These are phyloP conservation scores for Mortierella antarctica DNA, from an alignment of 192 early-diverging fungal species.

Conservation along the genomic window DNA sequence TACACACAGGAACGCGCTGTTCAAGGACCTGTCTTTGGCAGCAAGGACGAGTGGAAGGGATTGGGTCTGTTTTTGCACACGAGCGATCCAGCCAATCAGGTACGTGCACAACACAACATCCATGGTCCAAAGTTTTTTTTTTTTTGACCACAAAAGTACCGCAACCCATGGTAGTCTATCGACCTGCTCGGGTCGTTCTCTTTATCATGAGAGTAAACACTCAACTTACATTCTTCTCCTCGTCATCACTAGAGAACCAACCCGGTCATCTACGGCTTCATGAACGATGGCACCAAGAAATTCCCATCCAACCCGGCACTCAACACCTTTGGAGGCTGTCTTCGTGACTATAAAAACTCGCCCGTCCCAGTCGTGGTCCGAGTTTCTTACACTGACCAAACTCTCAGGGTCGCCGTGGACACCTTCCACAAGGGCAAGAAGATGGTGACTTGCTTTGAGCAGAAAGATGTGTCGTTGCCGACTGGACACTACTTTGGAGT, in stretches of 20 bases:
- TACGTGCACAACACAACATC: conserved; percentile 25
- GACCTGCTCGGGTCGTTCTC: neutral
- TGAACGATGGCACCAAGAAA: conserved; percentile 72
- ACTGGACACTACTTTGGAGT: conserved; percentile 82
- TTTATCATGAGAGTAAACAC: too few species aligned
- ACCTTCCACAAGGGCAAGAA: conserved; percentile 59
- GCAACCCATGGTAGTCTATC: too few species aligned
- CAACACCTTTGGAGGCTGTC: conserved; percentile 60
- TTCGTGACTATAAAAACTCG: conserved; percentile 76
- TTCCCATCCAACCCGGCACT: conserved; percentile 30
- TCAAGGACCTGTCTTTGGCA: conserved; percentile 68
- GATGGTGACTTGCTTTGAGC: conserved; percentile 68
- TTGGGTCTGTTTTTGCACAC: conserved; percentile 76
- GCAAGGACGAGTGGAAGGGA: conserved; percentile 73
- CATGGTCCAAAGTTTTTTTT: neutral
- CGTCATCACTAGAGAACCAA: conserved; percentile 49
- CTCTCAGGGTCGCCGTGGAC: conserved; percentile 66
- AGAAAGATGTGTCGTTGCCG: conserved; percentile 66
- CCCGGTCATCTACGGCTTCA: conserved; percentile 66
- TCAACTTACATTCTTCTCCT: neutral
- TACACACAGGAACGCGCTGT: conserved; percentile 63
- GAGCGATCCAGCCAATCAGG: conserved; percentile 53
- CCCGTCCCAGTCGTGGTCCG: conserved; percentile 62
- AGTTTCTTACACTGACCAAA: conserved; percentile 70
- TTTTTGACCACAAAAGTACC: neutral